phyloP scores from a whole-genome alignment of 2,329 filamentous ascomycete genomes.

The Fusarium acutatum region DNA sequence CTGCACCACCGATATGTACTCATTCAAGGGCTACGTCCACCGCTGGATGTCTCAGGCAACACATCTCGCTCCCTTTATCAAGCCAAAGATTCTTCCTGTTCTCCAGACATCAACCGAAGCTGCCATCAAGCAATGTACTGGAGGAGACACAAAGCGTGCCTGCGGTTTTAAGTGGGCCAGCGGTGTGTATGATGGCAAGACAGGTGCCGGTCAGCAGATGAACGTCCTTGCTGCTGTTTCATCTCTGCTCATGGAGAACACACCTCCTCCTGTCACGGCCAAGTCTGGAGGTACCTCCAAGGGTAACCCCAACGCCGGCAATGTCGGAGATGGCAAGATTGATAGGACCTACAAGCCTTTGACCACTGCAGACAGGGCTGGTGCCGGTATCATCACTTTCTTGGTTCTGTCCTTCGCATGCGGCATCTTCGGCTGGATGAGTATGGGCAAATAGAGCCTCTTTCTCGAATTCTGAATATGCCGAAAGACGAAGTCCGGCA shows the following conservation, averaged over 20 bases:
- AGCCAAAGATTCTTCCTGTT: slow-evolving; percentile 58
- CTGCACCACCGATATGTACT: slow-evolving; percentile 71
- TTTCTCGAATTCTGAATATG: slow-evolving; percentile 12
- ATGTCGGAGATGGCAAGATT: slow-evolving; percentile 48
- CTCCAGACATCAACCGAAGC: slow-evolving; percentile 62
- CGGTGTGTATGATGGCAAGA: slow-evolving; percentile 61
- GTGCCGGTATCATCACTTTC: slow-evolving; percentile 58
- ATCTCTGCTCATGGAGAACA: slow-evolving; percentile 56
- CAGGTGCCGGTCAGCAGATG: slow-evolving; percentile 68
- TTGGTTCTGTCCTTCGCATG: slow-evolving; percentile 52
- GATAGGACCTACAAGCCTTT: slow-evolving; percentile 47
- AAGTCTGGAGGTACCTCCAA: slow-evolving; percentile 61
- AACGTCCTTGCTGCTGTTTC: slow-evolving; percentile 65
- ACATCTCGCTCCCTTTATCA: slow-evolving; percentile 63
- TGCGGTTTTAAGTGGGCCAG: slow-evolving; percentile 66
- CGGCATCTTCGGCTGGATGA: slow-evolving; percentile 60
- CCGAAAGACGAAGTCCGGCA: slow-evolving; percentile 5
- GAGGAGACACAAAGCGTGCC: slow-evolving; percentile 55
- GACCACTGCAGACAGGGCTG: slow-evolving; percentile 56
- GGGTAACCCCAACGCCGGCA: slow-evolving; percentile 55
- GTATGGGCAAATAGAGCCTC: slow-evolving; percentile 45
- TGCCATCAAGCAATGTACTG: slow-evolving; percentile 64
- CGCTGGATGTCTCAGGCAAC: slow-evolving; percentile 64
- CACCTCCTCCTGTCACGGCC: slow-evolving; percentile 54
- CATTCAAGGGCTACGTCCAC: slow-evolving; percentile 69